Evolutionary conservation across 1,284 basidiomycete genomes (phyloP), one percentile per base, ranked within the genome.

Genomic region (Microstroma glucosiphilum): DNA sequence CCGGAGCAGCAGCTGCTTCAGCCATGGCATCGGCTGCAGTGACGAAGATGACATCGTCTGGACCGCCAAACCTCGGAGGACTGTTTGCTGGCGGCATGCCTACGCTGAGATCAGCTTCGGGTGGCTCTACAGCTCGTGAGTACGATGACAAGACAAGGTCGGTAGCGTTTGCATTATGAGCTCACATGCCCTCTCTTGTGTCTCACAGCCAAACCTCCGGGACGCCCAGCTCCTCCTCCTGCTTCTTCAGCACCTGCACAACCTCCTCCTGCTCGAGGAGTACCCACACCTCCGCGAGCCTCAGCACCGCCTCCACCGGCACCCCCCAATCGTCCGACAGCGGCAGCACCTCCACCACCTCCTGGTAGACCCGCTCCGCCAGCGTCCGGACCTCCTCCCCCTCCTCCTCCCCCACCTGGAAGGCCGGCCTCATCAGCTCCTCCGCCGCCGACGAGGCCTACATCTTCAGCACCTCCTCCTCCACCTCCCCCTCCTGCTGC

Each of bases 21-120:
- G 30, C 30, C 30, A 37, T 37, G 30, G 30, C 30, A 37, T 37
- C 30, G 30, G 30, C 30, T 37, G 30, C 30, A 37, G 30, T 37
- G 4, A 4, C 30, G 30, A 37, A 37, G 30, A 37, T 37, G 30
- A 9, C 51, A 0, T 23, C 26, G 9, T 60, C 66, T 19, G 60
- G 60, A 9, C 60, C 63, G 3, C 65, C 69, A 1, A 90, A 92
- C 75, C 82, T 93, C 4, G 92, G 87, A 37, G 88, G 86, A 8
- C 80, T 94, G 9, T 93, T 94, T 77, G 90, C 92, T 49, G 90
- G 89, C 23, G 92, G 92, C 1, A 87, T 93, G 82, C 92, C 92
- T 1, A 92, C 90, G 76, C 77, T 94, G 68, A 92, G 88, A 81
- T 67, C 68, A 3, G 56, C 62, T 37, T 37, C n/a, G 23, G 51